These are phyloP conservation scores for Thelephora aurantiotincta DNA, from an alignment of 768 basidiomycete genomes.

Conservation along the genomic window DNA sequence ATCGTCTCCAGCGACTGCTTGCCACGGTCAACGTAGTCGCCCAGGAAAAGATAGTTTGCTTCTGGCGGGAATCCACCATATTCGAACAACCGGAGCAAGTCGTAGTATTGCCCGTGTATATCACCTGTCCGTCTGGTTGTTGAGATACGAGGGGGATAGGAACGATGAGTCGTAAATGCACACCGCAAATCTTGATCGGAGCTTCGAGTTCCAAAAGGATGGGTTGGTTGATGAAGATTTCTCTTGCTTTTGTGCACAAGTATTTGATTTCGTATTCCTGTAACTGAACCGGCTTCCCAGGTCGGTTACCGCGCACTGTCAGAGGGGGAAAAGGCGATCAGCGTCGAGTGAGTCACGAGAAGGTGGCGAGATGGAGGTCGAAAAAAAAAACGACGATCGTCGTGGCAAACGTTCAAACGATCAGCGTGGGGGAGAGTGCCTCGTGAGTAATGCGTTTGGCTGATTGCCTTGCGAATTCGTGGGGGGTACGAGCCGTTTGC, in stretches of 20 bases:
- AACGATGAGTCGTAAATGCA: constrained; percentile 16
- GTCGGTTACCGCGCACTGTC: constrained; percentile 92
- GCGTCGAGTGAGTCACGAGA: not conserved
- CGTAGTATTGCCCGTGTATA: constrained; percentile 99
- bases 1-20: constrained; percentile 99
- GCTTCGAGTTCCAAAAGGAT: constrained; percentile 96
- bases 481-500: too few relatives aligned
- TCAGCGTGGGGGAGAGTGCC: too few relatives aligned
- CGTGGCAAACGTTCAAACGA: too few relatives aligned
- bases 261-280: constrained; percentile 99
- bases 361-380: constrained; percentile 1
- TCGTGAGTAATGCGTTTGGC: too few relatives aligned
- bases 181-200: constrained; percentile 99
- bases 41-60: constrained; percentile 99
- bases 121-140: constrained; percentile 47
- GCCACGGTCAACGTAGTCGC: constrained; percentile 98
- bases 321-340: constrained; percentile 6
- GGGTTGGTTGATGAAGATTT: constrained; percentile 99
- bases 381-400: constrained; percentile 3
- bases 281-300: constrained; percentile 94
- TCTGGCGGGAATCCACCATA: constrained; percentile 99
- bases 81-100: constrained; percentile 93
- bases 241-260: constrained; percentile 94
- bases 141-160: constrained; percentile 2
- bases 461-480: too few relatives aligned